These are phyloP conservation scores for Penicillium manginii DNA, from an alignment of 495 filamentous ascomycete genomes.

Conservation along the genomic window DNA sequence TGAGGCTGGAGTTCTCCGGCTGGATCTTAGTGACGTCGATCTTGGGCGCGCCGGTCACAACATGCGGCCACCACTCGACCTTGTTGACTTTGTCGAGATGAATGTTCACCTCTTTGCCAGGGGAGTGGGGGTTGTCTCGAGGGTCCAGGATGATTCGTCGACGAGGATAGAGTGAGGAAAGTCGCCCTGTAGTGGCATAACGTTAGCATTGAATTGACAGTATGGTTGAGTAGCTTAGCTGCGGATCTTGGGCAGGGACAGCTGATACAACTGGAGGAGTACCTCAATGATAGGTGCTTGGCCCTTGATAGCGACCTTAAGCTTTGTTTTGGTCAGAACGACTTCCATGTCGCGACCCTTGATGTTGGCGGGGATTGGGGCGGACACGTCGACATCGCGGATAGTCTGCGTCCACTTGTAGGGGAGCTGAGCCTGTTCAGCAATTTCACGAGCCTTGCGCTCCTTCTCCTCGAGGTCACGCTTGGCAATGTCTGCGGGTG, in stretches of 20 bases:
- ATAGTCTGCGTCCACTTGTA: constrained; percentile 99
- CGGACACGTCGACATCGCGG: constrained; percentile 79
- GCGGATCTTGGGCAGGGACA: not conserved
- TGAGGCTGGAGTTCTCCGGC: constrained; percentile 86
- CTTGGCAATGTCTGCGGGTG: constrained; percentile 54
- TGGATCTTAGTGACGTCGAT: constrained; percentile 95
- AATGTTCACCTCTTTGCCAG: constrained; percentile 76
- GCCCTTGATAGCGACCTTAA: constrained; percentile 86
- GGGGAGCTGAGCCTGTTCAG: constrained; percentile 87
- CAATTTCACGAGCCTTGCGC: constrained; percentile 74
- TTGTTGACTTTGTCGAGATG: constrained; percentile 98
- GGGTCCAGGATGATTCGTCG: constrained; percentile 94
- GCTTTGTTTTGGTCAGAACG: constrained; percentile 74
- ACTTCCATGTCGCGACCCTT: constrained; percentile 85
- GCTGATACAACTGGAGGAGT: not conserved
- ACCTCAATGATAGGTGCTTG: constrained; percentile 82
- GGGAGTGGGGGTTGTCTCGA: constrained; percentile 65
- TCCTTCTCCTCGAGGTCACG: constrained; percentile 63
- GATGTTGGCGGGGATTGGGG: constrained; percentile 75
- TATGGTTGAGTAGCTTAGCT: not conserved
- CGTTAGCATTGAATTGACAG: not conserved
- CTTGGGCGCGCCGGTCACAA: constrained; percentile 74
- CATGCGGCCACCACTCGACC: constrained; percentile 97
- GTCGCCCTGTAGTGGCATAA: constrained; percentile 62
- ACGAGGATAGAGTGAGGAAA: constrained; percentile 77